Conservation (phyloP, 805 yeast genomes). For the Ogataea nonfermentans region DNA sequence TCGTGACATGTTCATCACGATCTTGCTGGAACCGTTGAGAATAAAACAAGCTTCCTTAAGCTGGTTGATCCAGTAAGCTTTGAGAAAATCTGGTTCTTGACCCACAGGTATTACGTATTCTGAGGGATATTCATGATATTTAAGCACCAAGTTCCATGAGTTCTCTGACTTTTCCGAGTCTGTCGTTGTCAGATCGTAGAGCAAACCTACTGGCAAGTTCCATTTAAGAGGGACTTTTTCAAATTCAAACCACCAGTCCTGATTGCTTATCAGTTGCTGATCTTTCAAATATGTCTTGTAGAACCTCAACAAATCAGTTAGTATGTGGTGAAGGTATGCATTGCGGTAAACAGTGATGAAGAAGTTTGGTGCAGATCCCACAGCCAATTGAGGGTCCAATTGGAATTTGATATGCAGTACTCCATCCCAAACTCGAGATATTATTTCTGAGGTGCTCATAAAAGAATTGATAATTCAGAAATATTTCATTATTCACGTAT, state of each 20-base stretch:
- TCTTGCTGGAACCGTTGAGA: slow-evolving; percentile 71
- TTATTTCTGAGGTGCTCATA: slow-evolving; percentile 34
- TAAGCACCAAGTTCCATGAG: slow-evolving; percentile 48
- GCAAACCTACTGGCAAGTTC: slow-evolving; percentile 73
- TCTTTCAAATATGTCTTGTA: slow-evolving; percentile 35
- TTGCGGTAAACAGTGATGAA: slow-evolving; percentile 39
- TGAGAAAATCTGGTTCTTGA: slow-evolving; percentile 30
- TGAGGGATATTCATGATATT: slow-evolving; percentile 41
- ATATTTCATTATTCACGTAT: not conserved
- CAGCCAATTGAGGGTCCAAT: slow-evolving; percentile 19
- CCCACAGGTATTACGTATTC: slow-evolving; percentile 42
- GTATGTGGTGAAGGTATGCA: slow-evolving; percentile 49
- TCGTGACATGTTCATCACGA: slow-evolving; percentile 74
- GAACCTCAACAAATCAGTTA: slow-evolving; percentile 37
- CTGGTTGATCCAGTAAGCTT: slow-evolving; percentile 67
- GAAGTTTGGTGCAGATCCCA: slow-evolving; percentile 25
- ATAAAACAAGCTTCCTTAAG: slow-evolving; percentile 80
- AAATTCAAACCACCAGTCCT: slow-evolving; percentile 63
- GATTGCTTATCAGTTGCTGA: slow-evolving; percentile 15
- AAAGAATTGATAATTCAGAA: not conserved
- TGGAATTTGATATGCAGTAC: slow-evolving; percentile 43
- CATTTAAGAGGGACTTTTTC: slow-evolving; percentile 67
- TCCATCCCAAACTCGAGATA: slow-evolving; percentile 50
- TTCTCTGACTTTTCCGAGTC: slow-evolving; percentile 11
- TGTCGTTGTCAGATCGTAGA: slow-evolving; percentile 45